Base-by-base conservation (phyloP, 1,284 basidiomycete genomes). In the Apiotrichum siamense region DNA sequence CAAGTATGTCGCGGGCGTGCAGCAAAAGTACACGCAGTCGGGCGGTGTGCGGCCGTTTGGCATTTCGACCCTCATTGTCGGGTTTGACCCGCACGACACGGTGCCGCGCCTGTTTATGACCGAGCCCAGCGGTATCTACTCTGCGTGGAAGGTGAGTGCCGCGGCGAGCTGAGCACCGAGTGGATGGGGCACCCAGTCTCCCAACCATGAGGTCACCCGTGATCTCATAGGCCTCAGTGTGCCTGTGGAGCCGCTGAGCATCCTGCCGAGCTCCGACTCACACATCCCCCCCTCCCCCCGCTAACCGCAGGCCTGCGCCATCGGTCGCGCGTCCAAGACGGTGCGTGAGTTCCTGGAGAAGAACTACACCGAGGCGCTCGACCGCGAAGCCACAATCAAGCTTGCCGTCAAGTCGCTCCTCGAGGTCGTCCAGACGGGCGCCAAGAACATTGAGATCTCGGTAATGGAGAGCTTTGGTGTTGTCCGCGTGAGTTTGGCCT, bases 301-400 rank as follows among this genome's bases (percentile, higher is more conserved):
- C 44, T 44, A 21, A 54, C 29, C 2, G 2, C 62, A 94, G 90
- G 96, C 96, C 18, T 96, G 92, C 69, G 90, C 96, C 7, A 97
- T 99, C 65, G 96, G 96, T 23, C 84, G 96, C 47, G 96, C 92
- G 13, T 92, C 89, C 15, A 98, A 98, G 78, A 98, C 96, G 5
- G 96, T 99, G 12, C 85, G 94, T 49, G 96, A 99, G 71, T 99
- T 98, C 75, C 75, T 99, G 52, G 96, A 98, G 76, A 98, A 98
- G 81, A 97, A 97, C 67, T 89, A 96, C 77, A 89, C 86, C 62
- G 92, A 97, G 59, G 88, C 88, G 60, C 80, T 97, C 76, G 79
- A 81, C 13, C 81, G 88, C 55, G 91, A 92, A 35, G 89, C 93
- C 54, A 84, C 87, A 44, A 88, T 98, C 76, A 97, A 97, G 74